Conservation (phyloP, 345 rosid genomes). For the Turnera subulata region DNA sequence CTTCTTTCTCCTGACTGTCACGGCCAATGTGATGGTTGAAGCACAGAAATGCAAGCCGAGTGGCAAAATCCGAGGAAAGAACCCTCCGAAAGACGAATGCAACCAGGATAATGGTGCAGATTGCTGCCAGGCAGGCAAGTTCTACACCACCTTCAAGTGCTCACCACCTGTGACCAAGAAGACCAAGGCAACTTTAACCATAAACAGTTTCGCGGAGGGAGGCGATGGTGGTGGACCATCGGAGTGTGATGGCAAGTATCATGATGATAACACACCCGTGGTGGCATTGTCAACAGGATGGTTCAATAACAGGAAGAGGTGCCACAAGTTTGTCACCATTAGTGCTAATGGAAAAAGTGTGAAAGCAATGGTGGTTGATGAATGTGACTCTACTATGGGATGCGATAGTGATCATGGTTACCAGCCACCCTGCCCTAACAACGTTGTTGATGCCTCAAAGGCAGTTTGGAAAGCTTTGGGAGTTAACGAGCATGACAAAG, state of each 20-base stretch:
- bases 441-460: conserved; percentile 13
- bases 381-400: conserved; percentile 15
- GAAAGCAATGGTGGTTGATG: conserved; percentile 12
- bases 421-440: conserved; percentile 15
- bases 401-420: conserved; percentile 9
- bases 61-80: conserved; percentile 10
- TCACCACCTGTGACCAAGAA: conserved; percentile 8
- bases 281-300: conserved; percentile 20
- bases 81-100: conserved; percentile 2
- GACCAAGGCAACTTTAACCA: conserved; percentile 13
- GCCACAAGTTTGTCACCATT: neutral
- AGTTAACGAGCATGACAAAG: neutral
- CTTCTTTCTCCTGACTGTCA: conserved; percentile 2
- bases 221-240: conserved; percentile 10
- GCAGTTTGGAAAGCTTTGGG: conserved; percentile 19
- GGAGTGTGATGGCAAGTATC: conserved; percentile 10
- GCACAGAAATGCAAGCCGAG: conserved; percentile 13
- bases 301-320: conserved; percentile 15
- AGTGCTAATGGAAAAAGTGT: conserved; percentile 12
- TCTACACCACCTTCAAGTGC: conserved; percentile 2
- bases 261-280: conserved; percentile 3
- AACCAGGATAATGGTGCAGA: conserved; percentile 7
- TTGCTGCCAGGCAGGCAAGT: conserved; percentile 12
- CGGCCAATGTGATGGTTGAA: neutral
- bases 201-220: conserved; percentile 9